Conservation (phyloP, 2,329 filamentous ascomycete species). For the Curvularia verruculosa region DNA sequence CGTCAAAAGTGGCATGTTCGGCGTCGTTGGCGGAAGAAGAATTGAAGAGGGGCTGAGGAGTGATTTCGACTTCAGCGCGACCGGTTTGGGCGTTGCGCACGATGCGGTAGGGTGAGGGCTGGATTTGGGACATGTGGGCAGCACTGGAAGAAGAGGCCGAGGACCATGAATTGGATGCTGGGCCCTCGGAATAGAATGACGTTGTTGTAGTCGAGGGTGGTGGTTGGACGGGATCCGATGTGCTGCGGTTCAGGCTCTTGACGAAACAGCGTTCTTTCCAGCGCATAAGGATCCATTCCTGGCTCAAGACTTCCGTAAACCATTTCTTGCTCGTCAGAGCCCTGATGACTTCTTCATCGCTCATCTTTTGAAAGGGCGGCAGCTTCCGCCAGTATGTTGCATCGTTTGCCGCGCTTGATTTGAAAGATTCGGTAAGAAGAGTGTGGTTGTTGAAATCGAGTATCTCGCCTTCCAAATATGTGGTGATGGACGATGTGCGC, state of each 20-base stretch:
- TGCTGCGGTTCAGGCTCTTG: slow-evolving; percentile 36
- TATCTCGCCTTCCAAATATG: slow-evolving; percentile 72
- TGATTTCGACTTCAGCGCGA: slow-evolving; percentile 23
- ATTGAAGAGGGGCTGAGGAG: slow-evolving; percentile 10
- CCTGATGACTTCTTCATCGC: slow-evolving; percentile 52
- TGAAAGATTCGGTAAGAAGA: slow-evolving; percentile 60
- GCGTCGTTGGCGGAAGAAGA: slow-evolving; percentile 13
- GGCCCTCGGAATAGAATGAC: slow-evolving; percentile 8
- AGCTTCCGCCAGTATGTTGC: slow-evolving; percentile 58
- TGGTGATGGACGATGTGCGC: slow-evolving; percentile 61
- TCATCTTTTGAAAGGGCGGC: slow-evolving; percentile 50
- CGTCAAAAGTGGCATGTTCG: slow-evolving; percentile 38
- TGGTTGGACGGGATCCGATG: slow-evolving; percentile 22
- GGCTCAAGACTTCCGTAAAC: slow-evolving; percentile 43
- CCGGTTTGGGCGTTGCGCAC: slow-evolving; percentile 23
- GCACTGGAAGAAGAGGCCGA: slow-evolving; percentile 4
- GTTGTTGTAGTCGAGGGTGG: slow-evolving; percentile 14
- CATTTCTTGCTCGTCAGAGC: slow-evolving; percentile 51
- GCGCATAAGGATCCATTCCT: slow-evolving; percentile 62
- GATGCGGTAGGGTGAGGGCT: slow-evolving; percentile 24
- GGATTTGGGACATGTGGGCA: slow-evolving; percentile 10
- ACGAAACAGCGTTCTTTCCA: slow-evolving; percentile 63
- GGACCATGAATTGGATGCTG: slow-evolving; percentile 7
- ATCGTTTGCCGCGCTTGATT: slow-evolving; percentile 53
- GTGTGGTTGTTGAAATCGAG: slow-evolving; percentile 63